Conservation (phyloP, 2,329 filamentous ascomycete species). For the Colletotrichum sp. region DNA sequence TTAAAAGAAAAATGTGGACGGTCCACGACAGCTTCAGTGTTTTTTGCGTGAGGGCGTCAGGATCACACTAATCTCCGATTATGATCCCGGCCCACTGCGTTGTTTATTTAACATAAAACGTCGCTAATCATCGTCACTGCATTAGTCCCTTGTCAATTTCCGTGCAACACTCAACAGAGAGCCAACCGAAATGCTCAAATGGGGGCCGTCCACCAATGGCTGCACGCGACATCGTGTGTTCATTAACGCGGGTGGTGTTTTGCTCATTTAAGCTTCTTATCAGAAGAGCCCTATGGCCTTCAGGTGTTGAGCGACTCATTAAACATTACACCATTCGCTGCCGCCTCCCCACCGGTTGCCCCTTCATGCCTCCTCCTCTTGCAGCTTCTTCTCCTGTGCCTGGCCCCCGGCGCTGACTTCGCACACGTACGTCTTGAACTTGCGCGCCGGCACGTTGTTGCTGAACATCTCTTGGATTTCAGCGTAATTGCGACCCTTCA, state of each 20-base stretch:
- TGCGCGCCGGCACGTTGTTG: slow-evolving; percentile 9
- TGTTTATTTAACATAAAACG: slow-evolving; percentile 13
- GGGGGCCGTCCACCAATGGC: neutral
- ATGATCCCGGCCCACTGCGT: slow-evolving; percentile 8
- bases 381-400: slow-evolving; percentile 5
- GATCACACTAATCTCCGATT: slow-evolving; percentile 15
- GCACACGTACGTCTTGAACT: slow-evolving; percentile 17
- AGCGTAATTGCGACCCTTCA: slow-evolving; percentile 23
- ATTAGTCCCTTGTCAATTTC: slow-evolving; percentile 18
- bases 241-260: neutral
- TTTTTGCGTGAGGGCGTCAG: neutral
- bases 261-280: slow-evolving; percentile 17
- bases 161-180: neutral
- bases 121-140: slow-evolving; percentile 18
- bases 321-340: neutral
- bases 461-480: slow-evolving; percentile 21
- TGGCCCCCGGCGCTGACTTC: slow-evolving; percentile 1
- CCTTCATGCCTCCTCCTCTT: slow-evolving; percentile 7
- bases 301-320: neutral
- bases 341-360: slow-evolving; percentile 1
- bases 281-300: neutral
- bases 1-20: neutral
- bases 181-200: slow-evolving; percentile 7
- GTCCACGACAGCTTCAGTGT: neutral
- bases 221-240: neutral